Evolutionary conservation across 2,329 filamentous ascomycete genomes (phyloP).

Genomic region (Tolypocladium paradoxum): DNA sequence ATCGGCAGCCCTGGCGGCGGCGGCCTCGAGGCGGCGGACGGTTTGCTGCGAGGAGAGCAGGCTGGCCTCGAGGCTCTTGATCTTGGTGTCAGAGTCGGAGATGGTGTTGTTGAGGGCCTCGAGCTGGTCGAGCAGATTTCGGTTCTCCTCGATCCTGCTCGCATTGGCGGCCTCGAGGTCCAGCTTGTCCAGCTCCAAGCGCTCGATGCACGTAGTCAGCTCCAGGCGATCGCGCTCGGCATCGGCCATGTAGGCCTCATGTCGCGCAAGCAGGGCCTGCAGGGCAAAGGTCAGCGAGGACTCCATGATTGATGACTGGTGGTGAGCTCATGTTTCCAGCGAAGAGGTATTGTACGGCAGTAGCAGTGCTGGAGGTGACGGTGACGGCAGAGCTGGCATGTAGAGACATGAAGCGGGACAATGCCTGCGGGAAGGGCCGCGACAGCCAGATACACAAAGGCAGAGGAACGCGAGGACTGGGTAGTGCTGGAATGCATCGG

Average conservation of each 20-base stretch:
- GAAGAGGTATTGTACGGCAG: background rate
- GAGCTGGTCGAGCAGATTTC: slow-evolving; percentile 68
- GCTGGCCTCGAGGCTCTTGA: slow-evolving; percentile 65
- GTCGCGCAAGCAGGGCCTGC: slow-evolving; percentile 81
- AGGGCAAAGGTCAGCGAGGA: slow-evolving; percentile 60
- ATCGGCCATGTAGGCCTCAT: slow-evolving; percentile 90
- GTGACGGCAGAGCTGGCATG: background rate
- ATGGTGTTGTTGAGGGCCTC: slow-evolving; percentile 75
- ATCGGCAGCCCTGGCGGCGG: slow-evolving; percentile 63
- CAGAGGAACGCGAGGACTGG: background rate
- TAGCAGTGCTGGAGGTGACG: background rate
- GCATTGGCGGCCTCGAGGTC: slow-evolving; percentile 68
- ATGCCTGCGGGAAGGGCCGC: background rate
- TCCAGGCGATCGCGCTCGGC: slow-evolving; percentile 74
- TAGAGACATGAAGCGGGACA: background rate
- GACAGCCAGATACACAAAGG: background rate
- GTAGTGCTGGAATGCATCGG: background rate
- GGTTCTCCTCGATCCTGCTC: slow-evolving; percentile 72
- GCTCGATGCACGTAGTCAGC: slow-evolving; percentile 62
- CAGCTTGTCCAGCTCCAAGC: slow-evolving; percentile 63
- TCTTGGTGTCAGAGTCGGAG: slow-evolving; percentile 66
- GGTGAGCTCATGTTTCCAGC: background rate
- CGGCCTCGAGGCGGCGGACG: slow-evolving; percentile 60
- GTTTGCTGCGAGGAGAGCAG: slow-evolving; percentile 70
- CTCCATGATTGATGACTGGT: slow-evolving; percentile 8